A percentile compares a stretch with the other conserved stretches of the same genome.
Conservation (phyloP, 306 rosid species). For the Echinosophora koreensis region DNA sequence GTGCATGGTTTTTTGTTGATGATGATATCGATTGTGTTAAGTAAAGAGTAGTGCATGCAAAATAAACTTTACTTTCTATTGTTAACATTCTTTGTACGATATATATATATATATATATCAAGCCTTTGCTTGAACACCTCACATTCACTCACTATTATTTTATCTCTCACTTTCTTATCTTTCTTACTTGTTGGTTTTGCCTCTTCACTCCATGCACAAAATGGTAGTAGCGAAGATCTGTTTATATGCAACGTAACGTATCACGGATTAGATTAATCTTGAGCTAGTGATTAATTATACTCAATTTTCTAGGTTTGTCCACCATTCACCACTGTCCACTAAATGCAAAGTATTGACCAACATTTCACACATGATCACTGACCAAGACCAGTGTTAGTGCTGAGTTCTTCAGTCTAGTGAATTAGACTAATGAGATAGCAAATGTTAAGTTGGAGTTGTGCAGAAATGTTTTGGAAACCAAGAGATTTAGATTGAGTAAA, state of each 20-base stretch:
- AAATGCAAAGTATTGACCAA: not conserved
- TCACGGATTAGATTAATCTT: not conserved
- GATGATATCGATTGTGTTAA: not conserved
- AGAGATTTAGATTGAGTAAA: conserved; percentile 6
- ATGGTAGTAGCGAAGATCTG: not conserved
- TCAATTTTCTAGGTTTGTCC: not conserved
- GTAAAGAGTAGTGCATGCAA: not conserved
- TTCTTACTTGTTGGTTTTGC: not conserved
- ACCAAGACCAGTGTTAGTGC: not conserved
- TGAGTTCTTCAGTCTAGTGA: not conserved
- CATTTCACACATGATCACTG: not conserved
- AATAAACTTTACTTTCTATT: not conserved
- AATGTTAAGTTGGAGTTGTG: conserved; percentile 18
- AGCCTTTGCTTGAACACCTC: not conserved
- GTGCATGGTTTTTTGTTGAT: not conserved
- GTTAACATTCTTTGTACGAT: not conserved
- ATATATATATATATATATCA: too few relatives aligned
- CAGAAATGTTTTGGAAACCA: conserved; percentile 15
- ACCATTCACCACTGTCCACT: not conserved
- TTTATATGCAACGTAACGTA: not conserved
- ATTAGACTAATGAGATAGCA: conserved; percentile 24
- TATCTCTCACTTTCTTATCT: not conserved
- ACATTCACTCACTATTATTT: not conserved
- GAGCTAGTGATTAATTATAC: not conserved
- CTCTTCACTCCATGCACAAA: not conserved